Evolutionary conservation across 1,284 basidiomycete species (phyloP).

Genomic region (Cutaneotrichosporon sp.): DNA sequence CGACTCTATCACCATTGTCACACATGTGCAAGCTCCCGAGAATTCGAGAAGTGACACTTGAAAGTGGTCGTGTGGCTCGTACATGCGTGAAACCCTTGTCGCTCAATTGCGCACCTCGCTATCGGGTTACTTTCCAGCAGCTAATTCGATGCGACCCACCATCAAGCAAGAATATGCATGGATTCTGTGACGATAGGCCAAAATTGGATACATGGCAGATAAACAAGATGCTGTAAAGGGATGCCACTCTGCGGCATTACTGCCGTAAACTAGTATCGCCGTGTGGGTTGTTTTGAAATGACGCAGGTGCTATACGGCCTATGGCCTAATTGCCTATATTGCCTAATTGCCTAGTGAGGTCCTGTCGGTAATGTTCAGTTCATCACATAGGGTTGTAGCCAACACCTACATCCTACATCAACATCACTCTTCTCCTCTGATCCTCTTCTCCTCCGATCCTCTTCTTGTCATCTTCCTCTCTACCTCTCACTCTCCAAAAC

Average conservation of each 20-base stretch:
- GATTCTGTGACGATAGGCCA: too few species aligned
- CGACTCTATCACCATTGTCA: too few species aligned
- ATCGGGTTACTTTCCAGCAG: too few species aligned
- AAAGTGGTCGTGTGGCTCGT: too few species aligned
- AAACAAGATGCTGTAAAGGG: not conserved
- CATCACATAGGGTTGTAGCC: not conserved
- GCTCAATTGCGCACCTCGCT: too few species aligned
- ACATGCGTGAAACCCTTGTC: too few species aligned
- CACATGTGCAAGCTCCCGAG: too few species aligned
- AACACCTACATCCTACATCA: not conserved
- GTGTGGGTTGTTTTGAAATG: not conserved
- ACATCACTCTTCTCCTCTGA: not conserved
- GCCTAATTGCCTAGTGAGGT: too few species aligned
- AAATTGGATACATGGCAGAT: not conserved
- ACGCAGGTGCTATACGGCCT: not conserved
- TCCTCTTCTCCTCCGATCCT: not conserved
- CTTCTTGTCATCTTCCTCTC: slow-evolving; percentile 1
- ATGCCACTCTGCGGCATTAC: not conserved
- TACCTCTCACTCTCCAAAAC: not conserved
- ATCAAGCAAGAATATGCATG: too few species aligned
- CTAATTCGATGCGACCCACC: too few species aligned
- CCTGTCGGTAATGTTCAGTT: not conserved
- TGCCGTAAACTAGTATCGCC: not conserved
- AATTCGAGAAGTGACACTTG: too few species aligned
- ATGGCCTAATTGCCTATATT: too few species aligned